These are phyloP conservation scores for Calocybe gangraenosa DNA, from an alignment of 768 basidiomycete genomes.

Conservation along the genomic window DNA sequence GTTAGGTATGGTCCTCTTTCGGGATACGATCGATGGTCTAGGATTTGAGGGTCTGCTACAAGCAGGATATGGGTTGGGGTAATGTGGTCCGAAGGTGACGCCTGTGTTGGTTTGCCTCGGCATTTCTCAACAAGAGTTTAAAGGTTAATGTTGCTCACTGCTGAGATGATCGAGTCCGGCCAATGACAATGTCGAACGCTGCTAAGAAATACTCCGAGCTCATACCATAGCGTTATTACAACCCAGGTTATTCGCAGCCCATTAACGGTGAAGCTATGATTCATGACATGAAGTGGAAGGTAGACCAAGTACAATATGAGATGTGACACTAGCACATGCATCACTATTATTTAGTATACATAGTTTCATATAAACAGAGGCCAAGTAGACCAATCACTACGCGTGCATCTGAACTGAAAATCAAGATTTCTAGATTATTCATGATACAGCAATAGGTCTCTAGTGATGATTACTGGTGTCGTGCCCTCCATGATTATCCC, in stretches of 20 bases:
- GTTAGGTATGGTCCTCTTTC: constrained; percentile 50
- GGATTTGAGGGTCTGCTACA: constrained; percentile 84
- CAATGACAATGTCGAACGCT: constrained; percentile 50
- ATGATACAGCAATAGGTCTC: too few relatives aligned
- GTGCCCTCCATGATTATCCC: constrained; percentile 29
- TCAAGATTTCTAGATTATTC: too few relatives aligned
- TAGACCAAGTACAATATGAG: too few relatives aligned
- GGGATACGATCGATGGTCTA: constrained; percentile 73
- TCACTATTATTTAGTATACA: too few relatives aligned
- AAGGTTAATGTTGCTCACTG: constrained; percentile 18
- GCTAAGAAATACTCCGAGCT: constrained; percentile 53
- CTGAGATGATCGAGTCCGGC: constrained; percentile 44
- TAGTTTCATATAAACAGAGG: too few relatives aligned
- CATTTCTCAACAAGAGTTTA: neutral
- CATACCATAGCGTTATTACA: constrained; percentile 63
- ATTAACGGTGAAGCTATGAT: constrained; percentile 20
- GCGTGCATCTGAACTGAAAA: too few relatives aligned
- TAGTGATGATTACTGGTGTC: constrained; percentile 37
- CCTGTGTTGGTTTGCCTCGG: constrained; percentile 2
- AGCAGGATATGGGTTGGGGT: constrained; percentile 58
- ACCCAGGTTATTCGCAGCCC: constrained; percentile 58
- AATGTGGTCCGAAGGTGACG: neutral
- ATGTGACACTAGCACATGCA: too few relatives aligned
- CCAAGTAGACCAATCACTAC: too few relatives aligned
- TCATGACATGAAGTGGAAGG: constrained; percentile 29